Conservation (phyloP, 805 yeast species). For the Ogataea pilisensis region DNA sequence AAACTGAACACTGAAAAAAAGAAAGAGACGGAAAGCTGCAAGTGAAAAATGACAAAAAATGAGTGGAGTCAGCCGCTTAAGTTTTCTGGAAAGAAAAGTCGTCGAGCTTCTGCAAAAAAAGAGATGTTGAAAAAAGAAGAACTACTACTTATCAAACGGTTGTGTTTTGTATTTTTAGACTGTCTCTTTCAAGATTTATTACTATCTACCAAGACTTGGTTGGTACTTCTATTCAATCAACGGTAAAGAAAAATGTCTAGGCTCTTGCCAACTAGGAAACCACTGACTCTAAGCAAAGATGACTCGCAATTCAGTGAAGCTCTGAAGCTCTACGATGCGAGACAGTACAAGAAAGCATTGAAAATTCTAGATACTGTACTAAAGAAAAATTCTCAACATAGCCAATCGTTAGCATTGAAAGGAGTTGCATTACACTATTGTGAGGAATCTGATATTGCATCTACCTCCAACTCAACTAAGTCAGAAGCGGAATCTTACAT, state of each 20-base stretch:
- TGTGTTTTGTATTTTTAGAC: no score
- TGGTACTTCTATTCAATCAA: neutral
- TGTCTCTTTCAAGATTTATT: no score
- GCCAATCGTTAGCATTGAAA: slow-evolving; percentile 80
- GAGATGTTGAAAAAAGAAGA: no score
- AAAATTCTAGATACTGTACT: slow-evolving; percentile 70
- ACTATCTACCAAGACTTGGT: neutral
- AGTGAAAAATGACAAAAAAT: no score
- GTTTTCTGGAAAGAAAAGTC: no score
- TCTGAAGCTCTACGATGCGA: slow-evolving; percentile 73
- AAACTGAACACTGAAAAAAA: no score
- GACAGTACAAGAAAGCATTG: slow-evolving; percentile 83
- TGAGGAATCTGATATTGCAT: slow-evolving; percentile 27
- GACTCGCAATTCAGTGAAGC: slow-evolving; percentile 78
- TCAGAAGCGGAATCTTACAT: slow-evolving; percentile 63
- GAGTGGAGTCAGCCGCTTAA: neutral
- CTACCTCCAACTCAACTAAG: slow-evolving; percentile 31
- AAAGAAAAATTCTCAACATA: slow-evolving; percentile 70
- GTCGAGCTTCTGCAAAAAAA: no score
- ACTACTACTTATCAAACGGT: no score
- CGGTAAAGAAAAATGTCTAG: neutral
- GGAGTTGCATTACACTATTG: slow-evolving; percentile 63
- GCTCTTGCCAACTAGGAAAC: slow-evolving; percentile 1
- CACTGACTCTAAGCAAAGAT: slow-evolving; percentile 44
- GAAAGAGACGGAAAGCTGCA: no score